A percentile compares a stretch with the other conserved stretches of the same genome.
These are phyloP conservation scores for Durusdinium trenchii DNA, from an alignment of 73 alveolate genomes.

Conservation along the genomic window DNA sequence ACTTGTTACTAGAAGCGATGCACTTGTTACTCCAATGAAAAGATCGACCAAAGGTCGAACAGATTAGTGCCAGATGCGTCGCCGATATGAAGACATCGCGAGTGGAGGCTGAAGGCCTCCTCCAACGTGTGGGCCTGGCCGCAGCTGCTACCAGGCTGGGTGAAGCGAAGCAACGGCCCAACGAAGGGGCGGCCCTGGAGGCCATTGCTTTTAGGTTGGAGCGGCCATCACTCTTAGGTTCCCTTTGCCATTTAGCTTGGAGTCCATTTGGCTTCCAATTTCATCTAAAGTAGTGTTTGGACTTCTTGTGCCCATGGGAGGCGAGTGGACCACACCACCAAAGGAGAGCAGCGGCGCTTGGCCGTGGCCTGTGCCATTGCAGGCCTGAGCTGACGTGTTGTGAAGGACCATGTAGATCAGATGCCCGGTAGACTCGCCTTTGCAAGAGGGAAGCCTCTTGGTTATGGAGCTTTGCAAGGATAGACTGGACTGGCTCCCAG, in stretches of 20 bases:
- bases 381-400: conserved; percentile 11
- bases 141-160: conserved; percentile 36
- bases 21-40: no score
- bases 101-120: neutral
- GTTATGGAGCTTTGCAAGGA: no score
- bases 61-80: no score
- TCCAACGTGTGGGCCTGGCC: conserved; percentile 88
- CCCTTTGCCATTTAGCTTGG: no score
- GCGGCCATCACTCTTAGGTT: no score
- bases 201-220: neutral
- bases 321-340: conserved; percentile 93
- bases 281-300: no score
- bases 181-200: neutral
- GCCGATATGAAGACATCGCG: neutral
- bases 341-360: conserved; percentile 92
- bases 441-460: no score
- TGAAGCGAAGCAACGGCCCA: neutral
- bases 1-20: no score
- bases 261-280: no score
- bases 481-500: no score
- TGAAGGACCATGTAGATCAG: neutral
- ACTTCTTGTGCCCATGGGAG: conserved; percentile 15
- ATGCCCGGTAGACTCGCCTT: no score
- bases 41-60: no score
- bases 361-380: conserved; percentile 93